A percentile compares a stretch with the other conserved stretches of the same genome.
phyloP scores from a whole-genome alignment of 371 early-diverging fungal species.

The Mortierella polycephala region DNA sequence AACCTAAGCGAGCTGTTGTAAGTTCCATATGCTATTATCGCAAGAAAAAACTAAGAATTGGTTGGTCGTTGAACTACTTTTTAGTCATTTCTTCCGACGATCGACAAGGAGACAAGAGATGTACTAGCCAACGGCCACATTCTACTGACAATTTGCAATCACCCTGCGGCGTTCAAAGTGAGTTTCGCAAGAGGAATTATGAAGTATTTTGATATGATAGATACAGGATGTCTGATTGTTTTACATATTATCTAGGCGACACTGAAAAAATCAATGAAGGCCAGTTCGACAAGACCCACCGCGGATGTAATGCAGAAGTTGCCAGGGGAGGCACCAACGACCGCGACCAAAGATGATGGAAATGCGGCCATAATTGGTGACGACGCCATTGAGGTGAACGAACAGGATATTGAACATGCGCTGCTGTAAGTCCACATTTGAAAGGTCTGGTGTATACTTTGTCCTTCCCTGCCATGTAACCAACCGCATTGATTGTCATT shows the following conservation, averaged over 20 bases:
- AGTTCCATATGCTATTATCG: no score
- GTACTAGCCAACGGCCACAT: slow-evolving; percentile 37
- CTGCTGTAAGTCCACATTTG: slow-evolving; percentile 6
- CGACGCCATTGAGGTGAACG: slow-evolving; percentile 1
- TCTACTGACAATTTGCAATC: slow-evolving; percentile 75
- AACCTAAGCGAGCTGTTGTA: neutral
- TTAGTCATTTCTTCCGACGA: slow-evolving; percentile 15
- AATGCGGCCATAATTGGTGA: neutral
- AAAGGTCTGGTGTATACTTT: no score
- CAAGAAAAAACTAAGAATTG: neutral
- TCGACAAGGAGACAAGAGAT: slow-evolving; percentile 2
- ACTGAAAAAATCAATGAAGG: neutral
- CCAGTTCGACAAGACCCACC: neutral
- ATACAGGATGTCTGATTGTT: neutral
- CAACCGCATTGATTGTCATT: no score
- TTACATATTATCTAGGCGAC: slow-evolving; percentile 6
- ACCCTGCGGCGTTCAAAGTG: slow-evolving; percentile 72
- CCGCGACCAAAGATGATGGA: neutral
- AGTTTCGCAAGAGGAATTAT: neutral
- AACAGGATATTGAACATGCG: slow-evolving; percentile 7
- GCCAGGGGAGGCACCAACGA: neutral
- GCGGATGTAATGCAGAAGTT: neutral
- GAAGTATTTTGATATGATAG: no score
- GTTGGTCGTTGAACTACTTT: neutral
- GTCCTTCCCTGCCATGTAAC: no score